Conservation (phyloP, 306 rosid species). For the apple (Malus domestica) region DNA sequence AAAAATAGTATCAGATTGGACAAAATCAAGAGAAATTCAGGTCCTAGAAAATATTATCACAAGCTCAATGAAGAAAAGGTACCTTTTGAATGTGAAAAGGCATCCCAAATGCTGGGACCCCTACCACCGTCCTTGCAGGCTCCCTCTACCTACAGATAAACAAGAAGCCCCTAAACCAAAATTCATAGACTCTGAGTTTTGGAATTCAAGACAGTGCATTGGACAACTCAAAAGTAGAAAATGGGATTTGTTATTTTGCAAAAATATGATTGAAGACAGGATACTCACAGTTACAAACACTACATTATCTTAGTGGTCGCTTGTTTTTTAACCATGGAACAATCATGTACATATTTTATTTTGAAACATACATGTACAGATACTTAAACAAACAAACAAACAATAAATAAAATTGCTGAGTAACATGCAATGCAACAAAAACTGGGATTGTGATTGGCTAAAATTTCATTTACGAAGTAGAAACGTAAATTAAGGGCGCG, state of each 20-base stretch:
- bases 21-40: neutral
- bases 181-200: neutral
- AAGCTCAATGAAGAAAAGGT: neutral
- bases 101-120: conserved; percentile 91
- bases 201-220: conserved; percentile 1
- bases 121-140: conserved; percentile 68
- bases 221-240: neutral
- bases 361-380: too few species aligned
- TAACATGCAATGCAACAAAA: too few species aligned
- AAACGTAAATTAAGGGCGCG: too few species aligned
- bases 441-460: too few species aligned
- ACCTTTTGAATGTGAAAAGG: conserved; percentile 71
- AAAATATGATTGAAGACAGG: neutral
- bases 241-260: neutral
- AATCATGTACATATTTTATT: too few species aligned
- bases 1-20: neutral
- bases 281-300: too few species aligned
- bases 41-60: neutral
- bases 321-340: too few species aligned
- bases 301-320: too few species aligned
- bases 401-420: too few species aligned
- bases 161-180: conserved; percentile 8
- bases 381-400: too few species aligned
- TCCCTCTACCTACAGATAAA: conserved; percentile 72
- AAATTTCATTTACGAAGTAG: too few species aligned